Base-by-base conservation (phyloP, 2,329 filamentous ascomycete genomes). In the Moelleriella libera region DNA sequence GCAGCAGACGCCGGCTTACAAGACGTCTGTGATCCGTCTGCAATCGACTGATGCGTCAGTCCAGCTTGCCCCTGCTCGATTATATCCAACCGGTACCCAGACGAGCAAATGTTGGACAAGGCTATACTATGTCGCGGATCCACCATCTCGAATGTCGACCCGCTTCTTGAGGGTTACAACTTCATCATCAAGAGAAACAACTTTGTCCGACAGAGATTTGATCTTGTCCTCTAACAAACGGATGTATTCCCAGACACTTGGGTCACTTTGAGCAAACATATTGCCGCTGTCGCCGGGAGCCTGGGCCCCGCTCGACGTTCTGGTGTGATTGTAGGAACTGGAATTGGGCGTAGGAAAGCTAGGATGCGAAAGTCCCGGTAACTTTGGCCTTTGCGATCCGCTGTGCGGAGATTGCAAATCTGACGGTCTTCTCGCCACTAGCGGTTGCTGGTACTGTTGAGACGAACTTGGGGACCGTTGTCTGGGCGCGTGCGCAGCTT, bases 231-330 rank as follows among this genome's bases (percentile, higher is more conserved):
- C 85, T 45, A 90, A 68, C 14, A 72, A 74, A 48, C 86, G 80
- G 34, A 89, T 76, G 56, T 88, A 88, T 4, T 72, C 67, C 82
- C 82, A 88, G 7, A 89, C 68, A 41, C 79, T 80, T 52, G 78
- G 71, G 45, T 80, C 76, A 14, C 69, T 68, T 14, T 73, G 66
- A 46, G 78, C 69, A 60, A 87, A 82, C 50, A 87, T 71, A 55
- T 86, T 87, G 51, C 76, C 77, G 53, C 77, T 78, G 57, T 77
- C 81, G 45, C 72, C 75, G 42, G 66, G 68, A 21, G 74, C 71
- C 57, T 83, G 63, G 46, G 59, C 68, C 29, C 71, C 70, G 55
- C 76, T 74, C 30, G 77, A 66, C 47, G 67, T 61, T 40, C 59
- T 57, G 9, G 52, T 54, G 48, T 63, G 62, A 31, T 56, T 55